Evolutionary conservation across 768 basidiomycete genomes (phyloP), one percentile per base, ranked within the genome.

Genomic region (Leccinellum luteum): DNA sequence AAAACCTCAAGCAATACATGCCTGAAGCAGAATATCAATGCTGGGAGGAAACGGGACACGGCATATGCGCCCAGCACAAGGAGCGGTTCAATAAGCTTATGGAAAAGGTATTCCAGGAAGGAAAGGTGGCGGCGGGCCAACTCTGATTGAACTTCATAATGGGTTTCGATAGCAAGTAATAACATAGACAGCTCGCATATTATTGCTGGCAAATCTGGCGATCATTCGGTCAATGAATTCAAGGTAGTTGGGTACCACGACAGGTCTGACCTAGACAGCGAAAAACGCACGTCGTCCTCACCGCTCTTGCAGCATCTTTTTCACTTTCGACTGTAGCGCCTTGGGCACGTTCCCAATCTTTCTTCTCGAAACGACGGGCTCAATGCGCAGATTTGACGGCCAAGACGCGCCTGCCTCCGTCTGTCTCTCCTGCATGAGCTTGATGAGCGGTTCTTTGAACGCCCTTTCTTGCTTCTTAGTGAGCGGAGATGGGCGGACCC

Each of bases 31-130:
- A 84, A 60, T 72, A 84, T 41, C 68, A 82, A n/a, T 69, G 76
- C 54, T 89, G 85, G 84, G 67, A 80, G 52, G 74, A 74, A 2
- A 84, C 84, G 0, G 90, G 90, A 0, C 91, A 92, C 67, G 86
- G 75, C 4, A 64, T 90, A 30, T 75, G 81, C 30, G 59, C 65
- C 2, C 90, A 92, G 65, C 60, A 74, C 17, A 68, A 67, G 38
- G 66, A 73, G 14, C 70, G 76, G 69, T 84, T 86, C 65, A 86
- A 89, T 63, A 68, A 64, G 10, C 65, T 88, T 13, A 59, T 92
- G 38, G 83, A 86, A 69, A 75, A 76, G 51, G 79, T 79, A 2
- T 80, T 85, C 58, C 69, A 74, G 44, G 83, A 89, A 65, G 87
- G 84, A 10, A 60, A 34, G 19, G 38, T 57, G 21, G 61, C 55